Percentiles rank a stretch among this genome's conserved stretches.
These are phyloP conservation scores for Eucalyptus leucophloia DNA, from an alignment of 345 rosid genomes.

Conservation along the genomic window DNA sequence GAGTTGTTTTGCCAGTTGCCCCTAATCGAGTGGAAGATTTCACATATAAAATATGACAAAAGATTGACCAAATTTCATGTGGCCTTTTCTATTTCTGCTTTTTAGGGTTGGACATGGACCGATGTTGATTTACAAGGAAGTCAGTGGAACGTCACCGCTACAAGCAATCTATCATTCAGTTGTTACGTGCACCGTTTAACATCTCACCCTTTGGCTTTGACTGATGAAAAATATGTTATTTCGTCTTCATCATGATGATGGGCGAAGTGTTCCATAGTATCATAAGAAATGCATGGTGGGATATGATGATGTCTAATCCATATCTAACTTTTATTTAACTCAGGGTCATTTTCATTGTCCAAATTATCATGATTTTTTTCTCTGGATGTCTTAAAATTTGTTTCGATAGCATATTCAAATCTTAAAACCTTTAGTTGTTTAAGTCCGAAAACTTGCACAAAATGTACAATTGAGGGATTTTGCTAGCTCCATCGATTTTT, in stretches of 20 bases:
- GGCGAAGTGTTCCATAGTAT: not conserved
- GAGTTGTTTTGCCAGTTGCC: not conserved
- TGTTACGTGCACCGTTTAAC: not conserved
- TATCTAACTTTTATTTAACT: not conserved
- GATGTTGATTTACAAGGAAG: not conserved
- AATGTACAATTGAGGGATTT: not conserved
- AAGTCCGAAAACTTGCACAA: not conserved
- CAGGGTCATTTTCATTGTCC: not conserved
- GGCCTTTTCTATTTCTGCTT: not conserved
- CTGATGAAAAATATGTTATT: not conserved
- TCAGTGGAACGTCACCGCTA: not conserved
- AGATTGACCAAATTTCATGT: not conserved
- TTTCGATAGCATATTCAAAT: not conserved
- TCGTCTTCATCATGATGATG: not conserved
- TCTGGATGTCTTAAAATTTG: not conserved
- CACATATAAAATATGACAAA: not conserved
- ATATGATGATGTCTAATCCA: not conserved
- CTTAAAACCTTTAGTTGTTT: rapidly evolving
- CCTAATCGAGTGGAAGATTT: not conserved
- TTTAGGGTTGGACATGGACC: not conserved
- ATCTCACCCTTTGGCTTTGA: not conserved
- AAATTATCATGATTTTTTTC: not conserved
- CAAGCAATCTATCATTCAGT: not conserved
- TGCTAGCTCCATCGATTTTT: not conserved
- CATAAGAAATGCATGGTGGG: not conserved